A percentile compares a stretch with the other conserved stretches of the same genome.
Evolutionary conservation across 345 rosid genomes (phyloP).

Genomic region (Eutrema japonicum): DNA sequence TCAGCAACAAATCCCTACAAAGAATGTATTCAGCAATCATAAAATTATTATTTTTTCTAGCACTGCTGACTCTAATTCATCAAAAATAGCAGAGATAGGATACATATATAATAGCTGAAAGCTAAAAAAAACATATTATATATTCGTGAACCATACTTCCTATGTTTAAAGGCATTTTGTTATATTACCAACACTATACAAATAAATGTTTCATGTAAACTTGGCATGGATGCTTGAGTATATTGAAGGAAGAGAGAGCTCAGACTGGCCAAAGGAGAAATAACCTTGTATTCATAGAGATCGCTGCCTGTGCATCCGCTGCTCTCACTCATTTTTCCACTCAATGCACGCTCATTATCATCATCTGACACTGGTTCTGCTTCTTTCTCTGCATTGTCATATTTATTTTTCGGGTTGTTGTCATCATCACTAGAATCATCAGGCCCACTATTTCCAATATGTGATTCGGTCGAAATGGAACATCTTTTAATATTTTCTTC

Average conservation of each 20-base stretch:
- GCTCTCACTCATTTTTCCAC: conserved; percentile 95
- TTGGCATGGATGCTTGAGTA: conserved; percentile 23
- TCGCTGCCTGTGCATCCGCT: conserved; percentile 84
- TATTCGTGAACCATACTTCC: conserved; percentile 13
- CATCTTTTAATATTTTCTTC: conserved; percentile 94
- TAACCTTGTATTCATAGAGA: conserved; percentile 90
- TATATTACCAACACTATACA: conserved; percentile 1
- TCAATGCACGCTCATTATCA: conserved; percentile 68
- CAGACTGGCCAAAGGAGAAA: conserved; percentile 33
- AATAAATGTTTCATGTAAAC: conserved; percentile 20
- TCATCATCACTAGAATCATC: conserved; percentile 94
- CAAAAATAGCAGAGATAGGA: conserved; percentile 3
- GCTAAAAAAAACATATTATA: conserved; percentile 7
- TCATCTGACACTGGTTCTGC: conserved; percentile 82
- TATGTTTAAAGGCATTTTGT: not conserved
- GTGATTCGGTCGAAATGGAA: conserved; percentile 91
- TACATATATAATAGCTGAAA: conserved; percentile 2
- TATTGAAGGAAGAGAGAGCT: conserved; percentile 24
- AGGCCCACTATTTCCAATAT: conserved; percentile 83
- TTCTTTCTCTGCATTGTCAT: conserved; percentile 90
- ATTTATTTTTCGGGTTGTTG: conserved; percentile 74
- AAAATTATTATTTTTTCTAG: not conserved
- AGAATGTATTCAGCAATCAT: conserved; percentile 29
- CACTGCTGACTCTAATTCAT: not conserved
- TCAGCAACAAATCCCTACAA: conserved; percentile 83